Evolutionary conservation across 2,329 filamentous ascomycete species (phyloP).

Genomic region (Didymella lethalis): DNA sequence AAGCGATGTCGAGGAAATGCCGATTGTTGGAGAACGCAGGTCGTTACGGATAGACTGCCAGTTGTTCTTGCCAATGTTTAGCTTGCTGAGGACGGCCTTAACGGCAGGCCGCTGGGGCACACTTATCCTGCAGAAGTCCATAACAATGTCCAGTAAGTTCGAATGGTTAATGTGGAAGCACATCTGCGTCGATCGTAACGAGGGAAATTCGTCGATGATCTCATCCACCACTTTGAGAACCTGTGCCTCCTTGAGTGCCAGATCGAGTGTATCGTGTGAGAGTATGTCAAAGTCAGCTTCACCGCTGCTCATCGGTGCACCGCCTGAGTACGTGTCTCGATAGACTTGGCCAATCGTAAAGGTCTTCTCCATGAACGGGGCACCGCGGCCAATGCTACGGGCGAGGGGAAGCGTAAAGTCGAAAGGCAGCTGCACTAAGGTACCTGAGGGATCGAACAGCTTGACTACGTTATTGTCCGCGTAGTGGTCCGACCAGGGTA

Average conservation of each 20-base stretch:
- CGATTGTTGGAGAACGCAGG: constrained; percentile 79
- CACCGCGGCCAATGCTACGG: constrained; percentile 77
- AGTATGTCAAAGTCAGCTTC: constrained; percentile 98
- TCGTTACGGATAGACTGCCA: constrained; percentile 87
- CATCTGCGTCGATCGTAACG: constrained; percentile 74
- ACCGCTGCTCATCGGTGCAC: constrained; percentile 81
- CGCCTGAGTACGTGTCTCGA: constrained; percentile 77
- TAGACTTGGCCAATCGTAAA: constrained; percentile 91
- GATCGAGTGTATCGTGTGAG: constrained; percentile 79
- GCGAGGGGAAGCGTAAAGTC: constrained; percentile 92
- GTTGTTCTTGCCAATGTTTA: constrained; percentile 80
- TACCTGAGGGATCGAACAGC: constrained; percentile 82
- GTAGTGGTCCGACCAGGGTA: constrained; percentile 85
- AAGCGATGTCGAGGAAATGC: constrained; percentile 85
- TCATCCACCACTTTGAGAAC: constrained; percentile 95
- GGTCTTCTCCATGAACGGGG: constrained; percentile 72
- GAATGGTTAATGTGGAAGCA: constrained; percentile 93
- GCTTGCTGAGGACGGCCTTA: constrained; percentile 83
- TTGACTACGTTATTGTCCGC: constrained; percentile 73
- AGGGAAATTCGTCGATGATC: constrained; percentile 81
- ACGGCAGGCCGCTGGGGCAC: constrained; percentile 71
- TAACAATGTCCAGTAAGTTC: constrained; percentile 83
- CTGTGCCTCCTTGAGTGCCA: constrained; percentile 91
- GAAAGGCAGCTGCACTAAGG: constrained; percentile 91
- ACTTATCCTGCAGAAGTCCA: constrained; percentile 86